Conservation (phyloP, 495 filamentous ascomycete genomes). For the Glutinoglossum americanum region DNA sequence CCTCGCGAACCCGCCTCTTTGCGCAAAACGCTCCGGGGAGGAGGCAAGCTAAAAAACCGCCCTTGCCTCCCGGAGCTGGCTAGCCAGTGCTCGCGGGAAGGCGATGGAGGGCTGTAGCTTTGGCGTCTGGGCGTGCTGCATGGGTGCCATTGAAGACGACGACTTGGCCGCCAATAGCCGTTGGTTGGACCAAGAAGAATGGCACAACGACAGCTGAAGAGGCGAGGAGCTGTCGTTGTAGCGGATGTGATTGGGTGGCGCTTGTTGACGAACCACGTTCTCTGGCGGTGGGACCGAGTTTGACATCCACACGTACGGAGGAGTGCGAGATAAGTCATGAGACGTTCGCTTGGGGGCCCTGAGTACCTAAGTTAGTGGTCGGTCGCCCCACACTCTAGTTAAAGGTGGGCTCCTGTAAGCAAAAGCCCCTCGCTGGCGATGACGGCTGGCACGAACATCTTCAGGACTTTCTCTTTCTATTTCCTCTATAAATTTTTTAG, state of each 20-base stretch:
- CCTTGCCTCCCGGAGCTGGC: neutral
- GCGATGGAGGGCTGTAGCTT: neutral
- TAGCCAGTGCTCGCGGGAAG: neutral
- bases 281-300: no score
- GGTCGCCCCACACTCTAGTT: no score
- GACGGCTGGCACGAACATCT: no score
- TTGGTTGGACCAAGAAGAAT: neutral
- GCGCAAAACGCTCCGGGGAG: neutral
- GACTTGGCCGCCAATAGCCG: neutral
- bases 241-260: neutral
- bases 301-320: no score
- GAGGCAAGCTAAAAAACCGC: neutral
- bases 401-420: no score
- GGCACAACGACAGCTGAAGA: neutral
- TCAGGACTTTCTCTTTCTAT: no score
- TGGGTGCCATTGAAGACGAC: neutral
- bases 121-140: neutral
- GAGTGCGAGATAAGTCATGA: no score
- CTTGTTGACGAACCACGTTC: neutral
- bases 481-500: no score
- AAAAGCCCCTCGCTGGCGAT: no score
- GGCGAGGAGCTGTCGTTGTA: neutral
- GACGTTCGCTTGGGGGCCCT: no score
- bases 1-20: neutral
- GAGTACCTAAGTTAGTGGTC: neutral